These are phyloP conservation scores for Rhizopogon sp. DNA, from an alignment of 768 basidiomycete genomes.

Conservation along the genomic window DNA sequence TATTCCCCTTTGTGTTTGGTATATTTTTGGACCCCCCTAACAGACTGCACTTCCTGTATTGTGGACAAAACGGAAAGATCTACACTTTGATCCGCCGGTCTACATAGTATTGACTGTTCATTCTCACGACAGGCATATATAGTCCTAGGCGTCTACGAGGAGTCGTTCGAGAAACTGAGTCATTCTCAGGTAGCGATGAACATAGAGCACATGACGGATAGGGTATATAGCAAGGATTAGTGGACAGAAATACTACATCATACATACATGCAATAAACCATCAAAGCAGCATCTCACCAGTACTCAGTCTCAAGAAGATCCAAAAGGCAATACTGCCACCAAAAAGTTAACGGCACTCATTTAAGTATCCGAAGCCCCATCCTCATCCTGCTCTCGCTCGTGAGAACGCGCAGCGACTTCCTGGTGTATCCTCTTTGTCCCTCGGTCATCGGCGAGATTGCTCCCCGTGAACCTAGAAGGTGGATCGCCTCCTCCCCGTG, in stretches of 20 bases:
- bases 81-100: neutral
- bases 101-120: no score
- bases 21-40: neutral
- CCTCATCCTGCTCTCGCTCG: slow-evolving; percentile 25
- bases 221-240: neutral
- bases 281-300: slow-evolving; percentile 2
- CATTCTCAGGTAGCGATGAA: neutral
- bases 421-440: slow-evolving; percentile 56
- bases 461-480: slow-evolving; percentile 30
- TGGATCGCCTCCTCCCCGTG: slow-evolving; percentile 24
- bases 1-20: neutral
- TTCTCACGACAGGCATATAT: neutral
- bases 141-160: no score
- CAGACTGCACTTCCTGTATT: neutral
- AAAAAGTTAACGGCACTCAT: slow-evolving; percentile 1
- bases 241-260: slow-evolving; percentile 10
- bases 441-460: slow-evolving; percentile 45
- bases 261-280: slow-evolving; percentile 13
- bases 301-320: slow-evolving; percentile 29
- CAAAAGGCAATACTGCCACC: slow-evolving; percentile 18
- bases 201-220: neutral
- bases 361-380: slow-evolving; percentile 27
- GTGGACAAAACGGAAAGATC: neutral
- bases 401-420: slow-evolving; percentile 27
- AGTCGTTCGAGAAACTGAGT: neutral